A percentile compares a stretch with the other conserved stretches of the same genome.
These are phyloP conservation scores for Tubosaeta brunneosetosa DNA, from an alignment of 768 basidiomycete species.

Conservation along the genomic window DNA sequence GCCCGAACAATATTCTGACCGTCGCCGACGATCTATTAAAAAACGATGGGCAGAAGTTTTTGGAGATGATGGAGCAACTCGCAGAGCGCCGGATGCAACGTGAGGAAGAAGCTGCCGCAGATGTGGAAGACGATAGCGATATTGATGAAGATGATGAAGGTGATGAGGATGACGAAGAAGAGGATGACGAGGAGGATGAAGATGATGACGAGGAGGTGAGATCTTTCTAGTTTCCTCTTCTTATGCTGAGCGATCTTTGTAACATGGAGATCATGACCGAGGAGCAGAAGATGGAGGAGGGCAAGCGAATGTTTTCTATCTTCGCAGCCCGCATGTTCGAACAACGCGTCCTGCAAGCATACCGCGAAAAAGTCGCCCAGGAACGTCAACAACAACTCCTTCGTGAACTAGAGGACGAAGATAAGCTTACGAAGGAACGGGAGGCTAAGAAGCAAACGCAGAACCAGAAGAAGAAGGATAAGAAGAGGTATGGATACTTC, in stretches of 20 bases:
- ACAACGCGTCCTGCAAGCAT: slow-evolving; percentile 93
- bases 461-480: slow-evolving; percentile 99
- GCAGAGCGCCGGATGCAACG: slow-evolving; percentile 91
- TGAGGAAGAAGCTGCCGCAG: slow-evolving; percentile 66
- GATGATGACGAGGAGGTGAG: slow-evolving; percentile 45
- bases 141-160: slow-evolving; percentile 57
- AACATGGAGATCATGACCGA: slow-evolving; percentile 71
- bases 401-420: slow-evolving; percentile 94
- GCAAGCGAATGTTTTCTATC: slow-evolving; percentile 98
- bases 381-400: slow-evolving; percentile 91
- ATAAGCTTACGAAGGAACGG: slow-evolving; percentile 76
- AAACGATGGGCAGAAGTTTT: slow-evolving; percentile 97
- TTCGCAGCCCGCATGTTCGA: slow-evolving; percentile 99
- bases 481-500: slow-evolving; percentile 69
- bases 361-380: slow-evolving; percentile 94
- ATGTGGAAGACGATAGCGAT: slow-evolving; percentile 58
- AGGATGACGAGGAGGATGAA: slow-evolving; percentile 58
- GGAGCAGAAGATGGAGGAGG: slow-evolving; percentile 98
- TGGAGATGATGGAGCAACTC: slow-evolving; percentile 99
- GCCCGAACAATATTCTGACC: slow-evolving; percentile 91
- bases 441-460: slow-evolving; percentile 91
- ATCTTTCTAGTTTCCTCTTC: slow-evolving; percentile 8
- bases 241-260: slow-evolving; percentile 9
- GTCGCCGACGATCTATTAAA: slow-evolving; percentile 98
- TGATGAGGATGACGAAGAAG: slow-evolving; percentile 61